phyloP scores from a whole-genome alignment of 257 asterid genomes.

The Coffea canephora region DNA sequence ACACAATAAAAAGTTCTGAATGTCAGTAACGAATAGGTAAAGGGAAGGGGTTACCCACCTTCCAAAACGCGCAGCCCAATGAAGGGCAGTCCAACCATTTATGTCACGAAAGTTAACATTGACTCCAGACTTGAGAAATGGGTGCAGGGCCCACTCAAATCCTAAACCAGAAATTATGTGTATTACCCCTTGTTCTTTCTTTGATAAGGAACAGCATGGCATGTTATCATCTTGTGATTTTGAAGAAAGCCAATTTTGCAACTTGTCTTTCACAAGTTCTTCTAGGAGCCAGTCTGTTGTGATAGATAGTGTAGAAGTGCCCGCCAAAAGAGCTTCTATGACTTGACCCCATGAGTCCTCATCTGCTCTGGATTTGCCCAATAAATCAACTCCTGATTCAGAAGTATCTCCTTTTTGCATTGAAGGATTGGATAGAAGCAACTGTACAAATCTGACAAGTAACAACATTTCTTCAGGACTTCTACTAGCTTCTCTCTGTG shows the following conservation, averaged over 20 bases:
- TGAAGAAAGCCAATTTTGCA: constrained; percentile 69
- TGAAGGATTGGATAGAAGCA: constrained; percentile 58
- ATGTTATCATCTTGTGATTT: constrained; percentile 36
- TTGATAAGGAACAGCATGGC: constrained; percentile 48
- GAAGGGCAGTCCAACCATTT: constrained; percentile 97
- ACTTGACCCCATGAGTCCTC: constrained; percentile 70
- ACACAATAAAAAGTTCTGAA: not conserved
- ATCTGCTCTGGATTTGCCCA: constrained; percentile 42
- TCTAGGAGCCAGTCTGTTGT: constrained; percentile 80
- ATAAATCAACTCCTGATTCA: constrained; percentile 43
- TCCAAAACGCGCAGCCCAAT: constrained; percentile 99
- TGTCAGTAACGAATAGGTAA: not conserved
- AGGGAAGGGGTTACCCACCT: constrained; percentile 39
- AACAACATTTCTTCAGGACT: constrained; percentile 67
- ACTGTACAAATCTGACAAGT: constrained; percentile 74
- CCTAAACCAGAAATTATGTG: constrained; percentile 94
- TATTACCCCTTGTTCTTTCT: constrained; percentile 89
- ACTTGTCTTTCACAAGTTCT: constrained; percentile 83
- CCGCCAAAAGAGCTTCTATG: constrained; percentile 58
- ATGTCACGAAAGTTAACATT: constrained; percentile 79
- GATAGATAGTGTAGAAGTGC: constrained; percentile 48
- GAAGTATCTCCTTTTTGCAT: constrained; percentile 35
- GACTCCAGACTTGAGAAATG: constrained; percentile 72
- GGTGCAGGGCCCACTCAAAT: constrained; percentile 93
- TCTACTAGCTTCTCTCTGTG: constrained; percentile 42